Percentiles rank a stretch among this genome's conserved stretches.
phyloP scores from a whole-genome alignment of 768 basidiomycete genomes.

The Boletus rubropictus region DNA sequence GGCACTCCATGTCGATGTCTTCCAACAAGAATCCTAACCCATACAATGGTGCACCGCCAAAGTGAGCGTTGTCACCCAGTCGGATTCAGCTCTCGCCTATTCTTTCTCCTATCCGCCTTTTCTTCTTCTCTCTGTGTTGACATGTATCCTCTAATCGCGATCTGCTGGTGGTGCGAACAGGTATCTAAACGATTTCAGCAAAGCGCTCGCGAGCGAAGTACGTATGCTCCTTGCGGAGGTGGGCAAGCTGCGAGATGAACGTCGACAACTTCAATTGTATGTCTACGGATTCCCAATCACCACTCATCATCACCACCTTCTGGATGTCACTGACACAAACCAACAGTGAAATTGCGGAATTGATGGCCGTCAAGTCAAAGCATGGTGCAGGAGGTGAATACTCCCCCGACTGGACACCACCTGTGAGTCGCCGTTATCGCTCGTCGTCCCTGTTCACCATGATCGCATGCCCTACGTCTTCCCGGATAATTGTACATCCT shows the following conservation, averaged over 20 bases:
- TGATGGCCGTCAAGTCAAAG: slow-evolving; percentile 79
- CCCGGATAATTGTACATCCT: too few species aligned
- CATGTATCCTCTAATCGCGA: background rate
- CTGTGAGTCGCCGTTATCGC: slow-evolving; percentile 34
- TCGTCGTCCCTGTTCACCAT: background rate
- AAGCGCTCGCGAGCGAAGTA: slow-evolving; percentile 57
- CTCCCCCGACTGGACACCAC: slow-evolving; percentile 65
- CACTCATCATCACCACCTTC: too few species aligned
- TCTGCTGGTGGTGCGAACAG: slow-evolving; percentile 19
- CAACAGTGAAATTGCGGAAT: slow-evolving; percentile 77
- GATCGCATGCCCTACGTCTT: background rate
- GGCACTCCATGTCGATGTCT: slow-evolving; percentile 31
- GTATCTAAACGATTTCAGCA: slow-evolving; percentile 58
- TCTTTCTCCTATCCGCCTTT: background rate
- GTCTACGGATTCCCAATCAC: slow-evolving; percentile 14
- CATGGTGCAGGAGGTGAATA: slow-evolving; percentile 78
- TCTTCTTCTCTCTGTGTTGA: slow-evolving; percentile 1
- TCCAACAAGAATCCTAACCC: slow-evolving; percentile 30
- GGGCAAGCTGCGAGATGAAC: slow-evolving; percentile 55
- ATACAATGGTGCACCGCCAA: slow-evolving; percentile 31
- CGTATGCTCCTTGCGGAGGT: slow-evolving; percentile 57
- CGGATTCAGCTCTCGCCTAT: background rate
- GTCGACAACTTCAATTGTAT: slow-evolving; percentile 51
- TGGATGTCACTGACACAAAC: too few species aligned
- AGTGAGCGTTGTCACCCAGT: slow-evolving; percentile 21